Evolutionary conservation across 495 filamentous ascomycete genomes (phyloP), one percentile per base, ranked within the genome.

Genomic region (Trichoderma gamsii): DNA sequence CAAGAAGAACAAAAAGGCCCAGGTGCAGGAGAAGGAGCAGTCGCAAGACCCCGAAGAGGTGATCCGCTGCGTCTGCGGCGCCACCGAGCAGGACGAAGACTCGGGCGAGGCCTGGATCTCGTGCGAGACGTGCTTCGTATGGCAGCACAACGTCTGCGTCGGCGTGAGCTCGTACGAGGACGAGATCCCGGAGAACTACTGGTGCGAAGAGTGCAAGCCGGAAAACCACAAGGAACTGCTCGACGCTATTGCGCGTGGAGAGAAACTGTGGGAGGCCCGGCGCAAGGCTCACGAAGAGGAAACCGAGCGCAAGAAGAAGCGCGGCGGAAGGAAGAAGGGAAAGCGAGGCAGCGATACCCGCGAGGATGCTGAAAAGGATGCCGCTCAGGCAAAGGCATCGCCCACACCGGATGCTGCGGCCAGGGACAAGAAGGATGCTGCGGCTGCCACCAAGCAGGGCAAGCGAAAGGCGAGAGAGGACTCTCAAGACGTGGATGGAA

Each of bases 141-240:
- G 95, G 95, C 95, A 99, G 77, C 95, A 99, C 75, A 96, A 96
- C 73, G 87, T 93, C 71, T 99, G 95, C 76, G 92, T 99, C 86
- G 92, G 91, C 35, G 82, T 97, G 69, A 87, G 87, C 68, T 88
- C 92, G 70, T 88, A 87, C 68, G 85, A 90, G 18, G 87, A 91
- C 44, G 85, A 90, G 69, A 79, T 92, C 69, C 90, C 90, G 41
- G 83, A 84, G 72, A 79, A 89, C 73, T 99, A 98, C 79, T 93
- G 87, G 75, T 99, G 95, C 75, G 95, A 99, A 76, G 80, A 88
- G 75, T 99, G 95, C 80, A 82, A 83, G 63, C 95, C 94, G 4
- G 88, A 93, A 67, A 85, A 90, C 66, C 95, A 99, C 76, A 84
- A 85, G 68, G 83, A 84, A 41, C 86, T 96, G 0, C 76, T 98